phyloP scores from a whole-genome alignment of 345 rosid species.

The Angophora floribunda region DNA sequence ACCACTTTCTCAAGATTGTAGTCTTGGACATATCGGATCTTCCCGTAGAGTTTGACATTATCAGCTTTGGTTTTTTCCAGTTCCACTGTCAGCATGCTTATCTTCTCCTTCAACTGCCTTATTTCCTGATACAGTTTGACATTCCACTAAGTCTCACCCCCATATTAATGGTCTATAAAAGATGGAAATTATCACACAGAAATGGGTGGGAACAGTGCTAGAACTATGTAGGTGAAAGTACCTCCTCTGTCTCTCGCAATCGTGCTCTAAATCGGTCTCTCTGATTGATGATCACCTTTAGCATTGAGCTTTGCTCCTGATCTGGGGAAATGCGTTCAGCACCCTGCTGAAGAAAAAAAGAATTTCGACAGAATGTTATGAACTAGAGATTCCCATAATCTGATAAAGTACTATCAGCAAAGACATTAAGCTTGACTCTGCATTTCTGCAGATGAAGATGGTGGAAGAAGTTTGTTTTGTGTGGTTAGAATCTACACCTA shows the following conservation, averaged over 20 bases:
- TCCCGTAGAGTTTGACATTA: conserved; percentile 92
- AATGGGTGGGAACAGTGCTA: neutral
- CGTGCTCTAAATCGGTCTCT: conserved; percentile 89
- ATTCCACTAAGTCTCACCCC: neutral
- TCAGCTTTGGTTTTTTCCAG: conserved; percentile 93
- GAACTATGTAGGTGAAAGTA: neutral
- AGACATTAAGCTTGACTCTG: neutral
- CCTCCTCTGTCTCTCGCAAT: conserved; percentile 92
- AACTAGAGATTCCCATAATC: neutral
- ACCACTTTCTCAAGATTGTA: conserved; percentile 90
- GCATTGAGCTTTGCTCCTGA: conserved; percentile 97
- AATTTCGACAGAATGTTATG: neutral
- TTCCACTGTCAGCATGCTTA: conserved; percentile 57
- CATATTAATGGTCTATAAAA: neutral
- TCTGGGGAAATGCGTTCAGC: conserved; percentile 68
- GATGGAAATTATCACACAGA: neutral
- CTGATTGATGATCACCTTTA: conserved; percentile 92
- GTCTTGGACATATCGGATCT: conserved; percentile 94
- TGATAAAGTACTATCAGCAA: neutral
- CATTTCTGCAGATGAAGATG: neutral
- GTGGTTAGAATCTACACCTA: neutral
- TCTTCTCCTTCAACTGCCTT: conserved; percentile 84
- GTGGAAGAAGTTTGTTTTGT: neutral
- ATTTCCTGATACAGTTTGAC: conserved; percentile 46
- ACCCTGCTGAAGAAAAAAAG: conserved; percentile 31